A percentile compares a stretch with the other conserved stretches of the same genome.
Conservation (phyloP, 371 early-diverging fungal species). For the Mucor irregularis region DNA sequence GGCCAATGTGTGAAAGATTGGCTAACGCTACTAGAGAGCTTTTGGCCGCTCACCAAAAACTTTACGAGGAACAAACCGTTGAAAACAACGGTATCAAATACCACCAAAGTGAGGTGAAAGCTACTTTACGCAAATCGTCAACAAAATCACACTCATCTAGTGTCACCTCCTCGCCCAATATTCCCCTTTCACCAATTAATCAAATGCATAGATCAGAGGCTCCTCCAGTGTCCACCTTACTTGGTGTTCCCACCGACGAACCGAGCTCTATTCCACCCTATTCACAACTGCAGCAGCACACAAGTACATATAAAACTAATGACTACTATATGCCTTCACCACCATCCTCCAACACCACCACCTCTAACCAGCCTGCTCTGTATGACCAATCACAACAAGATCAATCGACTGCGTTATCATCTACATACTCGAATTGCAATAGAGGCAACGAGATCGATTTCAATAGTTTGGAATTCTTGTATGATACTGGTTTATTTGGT, state of each 20-base stretch:
- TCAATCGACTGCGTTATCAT: conserved; percentile 1
- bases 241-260: background rate
- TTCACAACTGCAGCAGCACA: background rate
- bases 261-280: background rate
- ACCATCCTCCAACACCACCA: background rate
- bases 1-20: conserved; percentile 48
- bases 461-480: conserved; percentile 43
- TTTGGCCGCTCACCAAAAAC: conserved; percentile 31
- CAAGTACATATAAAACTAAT: background rate
- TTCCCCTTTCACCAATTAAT: background rate
- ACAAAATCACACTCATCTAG: conserved; percentile 3
- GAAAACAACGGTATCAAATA: background rate
- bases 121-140: background rate
- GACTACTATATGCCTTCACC: conserved; percentile 6
- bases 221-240: conserved; percentile 3
- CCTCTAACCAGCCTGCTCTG: background rate
- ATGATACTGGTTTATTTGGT: conserved; percentile 44
- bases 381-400: background rate
- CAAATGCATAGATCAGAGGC: background rate
- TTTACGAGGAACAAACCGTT: conserved; percentile 20
- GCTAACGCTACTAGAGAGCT: conserved; percentile 39
- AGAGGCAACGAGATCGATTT: conserved; percentile 34
- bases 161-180: background rate
- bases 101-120: conserved; percentile 1
- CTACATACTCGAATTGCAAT: conserved; percentile 6